phyloP scores from a whole-genome alignment of 164 flowering plant genomes.

The Liriodendron chinense region DNA sequence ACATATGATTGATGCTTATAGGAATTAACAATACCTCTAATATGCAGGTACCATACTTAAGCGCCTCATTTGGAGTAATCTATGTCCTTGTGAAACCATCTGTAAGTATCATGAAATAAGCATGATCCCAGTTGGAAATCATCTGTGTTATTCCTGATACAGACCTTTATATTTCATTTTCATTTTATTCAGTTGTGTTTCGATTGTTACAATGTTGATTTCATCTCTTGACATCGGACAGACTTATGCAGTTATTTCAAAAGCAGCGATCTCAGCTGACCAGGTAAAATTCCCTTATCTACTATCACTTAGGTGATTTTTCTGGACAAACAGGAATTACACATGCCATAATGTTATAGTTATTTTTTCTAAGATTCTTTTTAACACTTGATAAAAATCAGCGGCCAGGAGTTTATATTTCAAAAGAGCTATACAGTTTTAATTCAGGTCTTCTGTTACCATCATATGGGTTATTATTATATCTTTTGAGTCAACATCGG shows the following conservation, averaged over 20 bases:
- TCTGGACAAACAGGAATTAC: neutral
- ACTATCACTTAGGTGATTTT: neutral
- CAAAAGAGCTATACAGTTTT: too few species aligned
- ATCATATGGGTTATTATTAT: too few species aligned
- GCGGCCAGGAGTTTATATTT: too few species aligned
- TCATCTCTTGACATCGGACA: conserved; percentile 26
- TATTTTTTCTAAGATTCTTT: too few species aligned
- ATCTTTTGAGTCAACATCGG: too few species aligned
- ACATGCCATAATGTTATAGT: too few species aligned
- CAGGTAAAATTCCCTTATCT: conserved; percentile 45
- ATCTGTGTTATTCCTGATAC: neutral
- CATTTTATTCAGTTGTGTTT: neutral
- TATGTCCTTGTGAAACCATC: conserved; percentile 77
- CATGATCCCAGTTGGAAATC: neutral
- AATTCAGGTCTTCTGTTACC: too few species aligned
- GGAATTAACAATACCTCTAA: neutral
- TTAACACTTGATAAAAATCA: too few species aligned
- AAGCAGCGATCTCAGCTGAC: conserved; percentile 56
- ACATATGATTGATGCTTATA: too few species aligned
- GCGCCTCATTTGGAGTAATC: conserved; percentile 81
- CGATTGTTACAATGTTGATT: neutral
- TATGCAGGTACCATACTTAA: conserved; percentile 78
- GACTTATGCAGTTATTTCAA: conserved; percentile 84
- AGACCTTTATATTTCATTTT: neutral
- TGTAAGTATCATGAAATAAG: conserved; percentile 39